Conservation (phyloP, 2,329 filamentous ascomycete species). For the Colletotrichum sp. region DNA sequence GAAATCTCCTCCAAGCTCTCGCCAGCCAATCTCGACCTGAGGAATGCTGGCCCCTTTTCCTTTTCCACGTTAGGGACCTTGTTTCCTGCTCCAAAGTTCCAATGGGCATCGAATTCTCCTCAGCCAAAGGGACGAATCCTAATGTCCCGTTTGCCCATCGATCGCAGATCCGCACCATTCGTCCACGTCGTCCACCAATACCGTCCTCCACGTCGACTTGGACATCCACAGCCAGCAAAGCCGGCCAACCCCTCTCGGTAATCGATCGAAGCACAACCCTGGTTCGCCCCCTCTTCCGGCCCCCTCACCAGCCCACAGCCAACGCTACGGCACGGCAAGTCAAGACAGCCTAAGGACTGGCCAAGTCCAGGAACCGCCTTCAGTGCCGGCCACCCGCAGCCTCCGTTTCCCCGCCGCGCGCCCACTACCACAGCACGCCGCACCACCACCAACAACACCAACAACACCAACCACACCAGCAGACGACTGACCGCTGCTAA, state of each 20-base stretch:
- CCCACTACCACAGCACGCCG: background rate
- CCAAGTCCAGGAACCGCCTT: background rate
- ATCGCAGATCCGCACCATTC: background rate
- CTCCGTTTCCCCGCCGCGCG: background rate
- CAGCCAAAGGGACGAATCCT: background rate
- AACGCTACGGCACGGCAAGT: slow-evolving; percentile 1
- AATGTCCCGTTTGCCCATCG: background rate
- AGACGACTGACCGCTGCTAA: background rate
- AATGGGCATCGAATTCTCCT: background rate
- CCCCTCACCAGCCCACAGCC: slow-evolving; percentile 10
- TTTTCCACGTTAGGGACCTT: background rate
- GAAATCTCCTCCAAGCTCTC: background rate
- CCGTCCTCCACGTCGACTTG: background rate
- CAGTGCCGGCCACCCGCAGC: slow-evolving; percentile 4
- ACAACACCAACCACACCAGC: background rate
- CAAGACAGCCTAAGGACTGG: slow-evolving; percentile 7
- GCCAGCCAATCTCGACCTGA: background rate
- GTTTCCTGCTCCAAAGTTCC: background rate
- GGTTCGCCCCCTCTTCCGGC: background rate
- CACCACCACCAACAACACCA: background rate
- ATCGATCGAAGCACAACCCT: slow-evolving; percentile 8
- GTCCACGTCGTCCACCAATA: slow-evolving; percentile 4
- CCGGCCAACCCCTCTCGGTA: slow-evolving; percentile 1
- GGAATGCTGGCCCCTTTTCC: background rate
- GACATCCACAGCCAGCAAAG: background rate